Conservation (phyloP, 2,329 filamentous ascomycete genomes). For the Fonsecaea monophora region DNA sequence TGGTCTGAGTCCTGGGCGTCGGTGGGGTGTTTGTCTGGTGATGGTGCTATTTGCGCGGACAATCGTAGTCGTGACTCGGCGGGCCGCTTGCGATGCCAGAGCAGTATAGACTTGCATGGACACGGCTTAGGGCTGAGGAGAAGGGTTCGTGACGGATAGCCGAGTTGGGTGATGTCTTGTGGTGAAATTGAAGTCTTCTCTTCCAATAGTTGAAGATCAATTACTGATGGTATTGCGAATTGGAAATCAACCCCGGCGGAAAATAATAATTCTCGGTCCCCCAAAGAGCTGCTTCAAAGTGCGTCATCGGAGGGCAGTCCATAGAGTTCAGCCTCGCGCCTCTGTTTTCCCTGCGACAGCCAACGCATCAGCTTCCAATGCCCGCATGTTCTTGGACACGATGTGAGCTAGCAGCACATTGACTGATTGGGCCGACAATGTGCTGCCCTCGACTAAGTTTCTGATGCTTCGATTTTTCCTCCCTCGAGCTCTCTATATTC, state of each 20-base stretch:
- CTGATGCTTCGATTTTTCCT: constrained; percentile 27
- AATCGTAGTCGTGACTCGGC: neutral
- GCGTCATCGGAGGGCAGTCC: constrained; percentile 20
- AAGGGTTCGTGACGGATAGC: neutral
- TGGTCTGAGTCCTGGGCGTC: neutral
- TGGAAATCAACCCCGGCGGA: constrained; percentile 16
- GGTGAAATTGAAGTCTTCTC: neutral
- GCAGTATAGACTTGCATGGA: constrained; percentile 27
- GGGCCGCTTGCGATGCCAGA: constrained; percentile 21
- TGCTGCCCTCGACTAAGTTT: neutral
- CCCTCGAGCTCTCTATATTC: neutral
- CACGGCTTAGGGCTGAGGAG: constrained; percentile 4
- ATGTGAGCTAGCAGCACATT: neutral
- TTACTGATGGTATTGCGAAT: constrained; percentile 8
- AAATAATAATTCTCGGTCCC: neutral
- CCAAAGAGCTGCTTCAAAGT: neutral
- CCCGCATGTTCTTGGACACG: neutral
- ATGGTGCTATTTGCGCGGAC: neutral
- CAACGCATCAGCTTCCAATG: neutral
- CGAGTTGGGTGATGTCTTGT: neutral
- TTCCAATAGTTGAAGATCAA: neutral
- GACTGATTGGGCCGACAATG: constrained; percentile 1
- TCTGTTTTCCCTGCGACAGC: neutral
- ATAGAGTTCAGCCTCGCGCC: neutral
- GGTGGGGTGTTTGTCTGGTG: neutral